Evolutionary conservation across 2,329 filamentous ascomycete species (phyloP), one percentile per base, ranked within the genome.

Genomic region (Coniochaeta ligniaria): DNA sequence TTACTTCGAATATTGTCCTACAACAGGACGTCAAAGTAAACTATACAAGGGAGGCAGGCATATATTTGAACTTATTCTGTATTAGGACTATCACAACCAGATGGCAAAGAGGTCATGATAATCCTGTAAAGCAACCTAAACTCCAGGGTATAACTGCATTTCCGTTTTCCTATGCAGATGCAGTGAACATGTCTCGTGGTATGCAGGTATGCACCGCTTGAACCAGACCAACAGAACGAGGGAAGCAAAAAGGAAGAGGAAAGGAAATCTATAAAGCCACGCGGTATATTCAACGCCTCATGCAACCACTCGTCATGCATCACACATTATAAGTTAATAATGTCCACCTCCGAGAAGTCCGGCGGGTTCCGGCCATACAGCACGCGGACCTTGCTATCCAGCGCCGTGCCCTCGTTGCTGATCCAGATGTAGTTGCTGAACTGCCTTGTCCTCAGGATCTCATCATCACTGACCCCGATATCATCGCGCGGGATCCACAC

Each of bases 401-500:
- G 78, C 11, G 91, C 90, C 22, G 94, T 92, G 61, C 92, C 92
- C 72, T 96, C 90, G 73, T 97, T 97, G 68, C 91, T 96, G 71
- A 98, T 92, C 90, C 92, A 96, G 59, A 98, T 89, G 63, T 86
- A 81, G 62, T 90, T 85, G 70, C 88, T 94, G 71, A 92, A 90
- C 56, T 82, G 80, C 65, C 87, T 83, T 7, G 92, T 96, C 38
- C 90, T 82, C 69, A 82, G 81, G 52, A 98, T 89, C 77, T 99
- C 95, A 66, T 98, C 94, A 67, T 96, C 92, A 65, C 90, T 92
- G 61, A 99, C 84, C 6, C 95, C 95, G 6, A 98, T 75, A 66
- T 95, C 90, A 70, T 99, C 95, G 12, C 89, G 85, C 0, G 95
- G 95, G 52, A 99, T 91, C 95, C 95, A 99, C 28, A 99, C 87